These are phyloP conservation scores for Galeopsis tetrahit DNA, from an alignment of 257 asterid genomes.

Conservation along the genomic window DNA sequence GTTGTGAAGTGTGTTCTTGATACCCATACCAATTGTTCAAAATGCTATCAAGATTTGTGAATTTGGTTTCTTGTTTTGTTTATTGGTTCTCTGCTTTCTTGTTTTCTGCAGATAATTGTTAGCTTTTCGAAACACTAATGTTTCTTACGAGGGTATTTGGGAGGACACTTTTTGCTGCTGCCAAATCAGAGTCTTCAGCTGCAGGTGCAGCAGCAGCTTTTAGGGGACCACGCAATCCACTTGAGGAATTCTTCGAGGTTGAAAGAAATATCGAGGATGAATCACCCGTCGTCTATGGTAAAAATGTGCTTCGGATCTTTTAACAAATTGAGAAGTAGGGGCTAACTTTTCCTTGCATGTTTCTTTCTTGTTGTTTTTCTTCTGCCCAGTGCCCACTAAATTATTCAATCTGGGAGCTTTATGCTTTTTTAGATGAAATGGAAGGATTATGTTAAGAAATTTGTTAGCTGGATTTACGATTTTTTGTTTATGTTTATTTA, in stretches of 20 bases:
- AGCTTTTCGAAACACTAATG: conserved; percentile 38
- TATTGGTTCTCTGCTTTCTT: neutral
- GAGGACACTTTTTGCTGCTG: conserved; percentile 75
- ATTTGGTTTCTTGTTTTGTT: conserved; percentile 2
- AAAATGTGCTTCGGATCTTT: neutral
- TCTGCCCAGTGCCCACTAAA: neutral
- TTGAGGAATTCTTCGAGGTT: conserved; percentile 76
- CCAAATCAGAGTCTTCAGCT: conserved; percentile 66
- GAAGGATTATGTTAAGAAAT: neutral
- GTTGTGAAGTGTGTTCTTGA: neutral
- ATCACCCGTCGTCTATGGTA: conserved; percentile 79
- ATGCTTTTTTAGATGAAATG: neutral
- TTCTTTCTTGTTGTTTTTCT: neutral
- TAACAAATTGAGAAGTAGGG: neutral
- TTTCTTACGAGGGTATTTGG: conserved; percentile 62
- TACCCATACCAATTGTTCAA: neutral
- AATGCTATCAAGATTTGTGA: conserved; percentile 1
- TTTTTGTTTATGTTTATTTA: neutral
- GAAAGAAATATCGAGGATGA: conserved; percentile 69
- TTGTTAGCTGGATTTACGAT: conserved; percentile 8
- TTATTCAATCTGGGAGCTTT: neutral
- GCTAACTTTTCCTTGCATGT: conserved; percentile 4
- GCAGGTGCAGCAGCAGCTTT: conserved; percentile 53
- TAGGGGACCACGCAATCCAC: conserved; percentile 54
- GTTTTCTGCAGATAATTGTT: conserved; percentile 33